Evolutionary conservation across 1,284 basidiomycete species (phyloP).

Genomic region (Cutaneotrichosporon sp.): DNA sequence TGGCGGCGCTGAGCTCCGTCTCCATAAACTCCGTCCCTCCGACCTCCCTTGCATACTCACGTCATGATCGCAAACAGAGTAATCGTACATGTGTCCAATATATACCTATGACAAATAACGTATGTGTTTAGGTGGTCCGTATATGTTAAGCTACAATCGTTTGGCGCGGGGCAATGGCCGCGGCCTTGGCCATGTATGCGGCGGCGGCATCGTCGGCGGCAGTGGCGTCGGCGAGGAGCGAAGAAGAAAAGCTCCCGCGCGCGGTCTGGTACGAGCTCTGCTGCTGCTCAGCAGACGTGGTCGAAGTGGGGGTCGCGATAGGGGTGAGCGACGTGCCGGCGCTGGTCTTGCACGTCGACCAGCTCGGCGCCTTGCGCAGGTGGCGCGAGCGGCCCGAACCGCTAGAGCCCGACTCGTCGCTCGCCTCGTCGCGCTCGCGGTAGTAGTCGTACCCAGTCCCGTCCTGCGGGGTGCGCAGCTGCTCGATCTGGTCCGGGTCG

Average conservation of each 20-base stretch:
- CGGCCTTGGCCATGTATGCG: constrained; percentile 11
- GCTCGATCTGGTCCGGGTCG: constrained; percentile 27
- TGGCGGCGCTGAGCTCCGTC: no score
- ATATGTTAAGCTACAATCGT: constrained; percentile 10
- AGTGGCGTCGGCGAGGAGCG: neutral
- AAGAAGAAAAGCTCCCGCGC: neutral
- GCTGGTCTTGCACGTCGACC: constrained; percentile 26
- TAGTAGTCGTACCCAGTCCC: constrained; percentile 7
- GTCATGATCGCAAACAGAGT: no score
- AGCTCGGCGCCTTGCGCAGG: constrained; percentile 21
- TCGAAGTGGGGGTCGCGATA: constrained; percentile 19
- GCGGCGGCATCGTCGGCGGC: neutral
- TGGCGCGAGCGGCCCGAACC: neutral
- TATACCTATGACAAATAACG: constrained; percentile 10
- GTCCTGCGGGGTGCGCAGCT: constrained; percentile 25
- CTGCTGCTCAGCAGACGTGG: constrained; percentile 6
- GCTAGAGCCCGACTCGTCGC: constrained; percentile 14
- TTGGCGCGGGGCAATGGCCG: neutral
- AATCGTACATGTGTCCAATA: constrained; percentile 2
- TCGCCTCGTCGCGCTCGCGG: constrained; percentile 5
- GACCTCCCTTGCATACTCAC: no score
- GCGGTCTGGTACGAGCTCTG: constrained; percentile 9
- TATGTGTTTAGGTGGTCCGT: neutral
- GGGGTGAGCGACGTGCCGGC: constrained; percentile 13
- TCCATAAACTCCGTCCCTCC: no score